Evolutionary conservation across 2,329 filamentous ascomycete genomes (phyloP).

Genomic region (Fusarium sp.): DNA sequence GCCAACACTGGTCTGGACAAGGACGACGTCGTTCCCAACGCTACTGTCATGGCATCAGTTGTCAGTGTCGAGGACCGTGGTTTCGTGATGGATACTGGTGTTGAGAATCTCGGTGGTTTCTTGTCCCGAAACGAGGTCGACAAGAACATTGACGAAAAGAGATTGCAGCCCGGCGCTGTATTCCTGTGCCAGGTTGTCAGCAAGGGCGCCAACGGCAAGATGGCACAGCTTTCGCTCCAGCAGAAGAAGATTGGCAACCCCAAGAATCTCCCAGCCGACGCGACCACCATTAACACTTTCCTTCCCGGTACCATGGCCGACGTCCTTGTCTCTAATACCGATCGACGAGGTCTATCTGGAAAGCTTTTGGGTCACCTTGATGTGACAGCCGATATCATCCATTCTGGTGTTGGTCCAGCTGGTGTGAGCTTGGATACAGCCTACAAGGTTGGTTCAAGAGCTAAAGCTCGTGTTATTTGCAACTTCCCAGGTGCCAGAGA

Average conservation of each 20-base stretch:
- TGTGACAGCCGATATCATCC: conserved; percentile 88
- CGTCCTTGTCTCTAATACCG: conserved; percentile 81
- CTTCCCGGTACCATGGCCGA: conserved; percentile 92
- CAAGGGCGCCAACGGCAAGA: conserved; percentile 80
- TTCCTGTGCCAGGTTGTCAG: conserved; percentile 84
- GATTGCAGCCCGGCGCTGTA: conserved; percentile 83
- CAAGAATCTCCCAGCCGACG: conserved; percentile 74
- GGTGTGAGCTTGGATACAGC: conserved; percentile 77
- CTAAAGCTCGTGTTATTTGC: conserved; percentile 88
- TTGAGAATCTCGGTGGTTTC: conserved; percentile 82
- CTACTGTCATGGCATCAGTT: conserved; percentile 87
- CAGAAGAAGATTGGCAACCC: conserved; percentile 74
- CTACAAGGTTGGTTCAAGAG: conserved; percentile 84
- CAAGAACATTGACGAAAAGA: conserved; percentile 69
- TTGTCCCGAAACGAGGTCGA: conserved; percentile 86
- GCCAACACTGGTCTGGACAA: conserved; percentile 80
- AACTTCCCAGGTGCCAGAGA: conserved; percentile 83
- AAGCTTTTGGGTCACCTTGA: conserved; percentile 94
- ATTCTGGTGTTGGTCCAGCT: conserved; percentile 80
- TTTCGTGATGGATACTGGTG: conserved; percentile 89
- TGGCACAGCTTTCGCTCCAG: conserved; percentile 85
- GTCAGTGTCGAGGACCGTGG: conserved; percentile 96
- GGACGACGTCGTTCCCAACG: conserved; percentile 78
- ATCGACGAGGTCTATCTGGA: conserved; percentile 79
- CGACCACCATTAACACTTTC: conserved; percentile 89